Percentiles rank a stretch among this genome's conserved stretches.
Evolutionary conservation across 106 monocot species (phyloP).

Genomic region (Apostasia ramifera): DNA sequence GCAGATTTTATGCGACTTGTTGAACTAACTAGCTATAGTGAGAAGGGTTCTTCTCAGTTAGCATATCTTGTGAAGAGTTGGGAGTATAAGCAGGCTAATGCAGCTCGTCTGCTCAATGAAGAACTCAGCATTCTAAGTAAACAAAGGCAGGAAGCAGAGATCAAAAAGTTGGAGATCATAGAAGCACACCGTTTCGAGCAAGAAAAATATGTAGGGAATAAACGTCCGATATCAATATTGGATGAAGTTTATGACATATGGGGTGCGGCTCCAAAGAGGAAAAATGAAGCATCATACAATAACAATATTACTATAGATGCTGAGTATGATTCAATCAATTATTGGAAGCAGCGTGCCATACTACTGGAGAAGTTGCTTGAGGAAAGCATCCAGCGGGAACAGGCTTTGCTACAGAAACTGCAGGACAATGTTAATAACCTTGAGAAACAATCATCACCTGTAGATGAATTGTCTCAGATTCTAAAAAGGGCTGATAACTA

Average conservation of each 20-base stretch:
- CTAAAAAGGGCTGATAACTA: constrained; percentile 73
- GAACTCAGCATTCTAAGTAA: constrained; percentile 41
- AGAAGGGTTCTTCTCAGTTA: constrained; percentile 62
- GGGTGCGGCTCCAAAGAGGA: constrained; percentile 33
- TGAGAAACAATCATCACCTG: constrained; percentile 51
- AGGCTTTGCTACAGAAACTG: constrained; percentile 41
- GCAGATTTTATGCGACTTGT: constrained; percentile 45
- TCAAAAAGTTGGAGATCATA: constrained; percentile 51
- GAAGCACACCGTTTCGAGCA: constrained; percentile 56
- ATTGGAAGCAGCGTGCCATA: constrained; percentile 53
- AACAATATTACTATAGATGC: constrained; percentile 41
- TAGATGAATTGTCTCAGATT: constrained; percentile 60
- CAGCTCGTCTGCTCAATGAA: constrained; percentile 62
- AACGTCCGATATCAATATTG: constrained; percentile 37
- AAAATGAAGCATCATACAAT: constrained; percentile 25
- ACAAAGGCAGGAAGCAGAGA: constrained; percentile 55
- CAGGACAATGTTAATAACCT: constrained; percentile 49
- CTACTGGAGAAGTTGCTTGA: constrained; percentile 45
- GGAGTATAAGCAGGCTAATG: constrained; percentile 61
- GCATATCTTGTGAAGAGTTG: constrained; percentile 52
- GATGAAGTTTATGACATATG: constrained; percentile 44
- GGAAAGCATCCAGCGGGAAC: constrained; percentile 52
- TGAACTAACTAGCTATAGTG: constrained; percentile 56
- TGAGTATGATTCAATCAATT: constrained; percentile 32
- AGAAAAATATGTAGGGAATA: constrained; percentile 28